Conservation (phyloP, 306 rosid species). For the Abrus pulchellus region DNA sequence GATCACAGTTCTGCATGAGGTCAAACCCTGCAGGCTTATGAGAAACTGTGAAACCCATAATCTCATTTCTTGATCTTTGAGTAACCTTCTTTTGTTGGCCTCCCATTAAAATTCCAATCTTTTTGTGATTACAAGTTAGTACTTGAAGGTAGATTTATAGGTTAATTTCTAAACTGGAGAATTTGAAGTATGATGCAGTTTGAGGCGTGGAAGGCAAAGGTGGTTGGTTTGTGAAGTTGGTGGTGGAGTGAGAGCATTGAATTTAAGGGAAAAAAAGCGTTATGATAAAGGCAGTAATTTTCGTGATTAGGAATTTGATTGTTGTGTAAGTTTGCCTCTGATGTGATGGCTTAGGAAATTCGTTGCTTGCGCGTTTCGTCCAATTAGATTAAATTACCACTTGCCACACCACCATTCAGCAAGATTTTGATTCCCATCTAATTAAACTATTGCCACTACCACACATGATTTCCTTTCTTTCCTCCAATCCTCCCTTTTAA, state of each 20-base stretch:
- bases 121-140: constrained; percentile 22
- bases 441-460: constrained; percentile 28
- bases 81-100: constrained; percentile 38
- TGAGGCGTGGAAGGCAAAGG: constrained; percentile 54
- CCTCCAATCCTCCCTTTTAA: background rate
- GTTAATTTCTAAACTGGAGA: constrained; percentile 1
- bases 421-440: constrained; percentile 20
- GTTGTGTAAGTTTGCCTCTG: constrained; percentile 48
- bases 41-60: constrained; percentile 59
- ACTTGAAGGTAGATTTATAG: background rate
- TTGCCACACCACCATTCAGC: background rate
- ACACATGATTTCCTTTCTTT: constrained; percentile 2
- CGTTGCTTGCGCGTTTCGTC: constrained; percentile 62
- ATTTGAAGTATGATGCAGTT: constrained; percentile 31
- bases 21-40: constrained; percentile 59
- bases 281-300: constrained; percentile 34
- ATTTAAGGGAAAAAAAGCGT: constrained; percentile 27
- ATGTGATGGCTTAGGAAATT: constrained; percentile 41
- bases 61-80: constrained; percentile 44
- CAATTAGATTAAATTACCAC: constrained; percentile 37
- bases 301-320: constrained; percentile 42
- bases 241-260: constrained; percentile 43
- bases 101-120: constrained; percentile 49
- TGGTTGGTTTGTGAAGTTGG: constrained; percentile 47
- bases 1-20: constrained; percentile 92